Evolutionary conservation across 176 grass and related monocot genomes (phyloP), one percentile per base, ranked within the genome.

Genomic region (Raddia distichophylla): DNA sequence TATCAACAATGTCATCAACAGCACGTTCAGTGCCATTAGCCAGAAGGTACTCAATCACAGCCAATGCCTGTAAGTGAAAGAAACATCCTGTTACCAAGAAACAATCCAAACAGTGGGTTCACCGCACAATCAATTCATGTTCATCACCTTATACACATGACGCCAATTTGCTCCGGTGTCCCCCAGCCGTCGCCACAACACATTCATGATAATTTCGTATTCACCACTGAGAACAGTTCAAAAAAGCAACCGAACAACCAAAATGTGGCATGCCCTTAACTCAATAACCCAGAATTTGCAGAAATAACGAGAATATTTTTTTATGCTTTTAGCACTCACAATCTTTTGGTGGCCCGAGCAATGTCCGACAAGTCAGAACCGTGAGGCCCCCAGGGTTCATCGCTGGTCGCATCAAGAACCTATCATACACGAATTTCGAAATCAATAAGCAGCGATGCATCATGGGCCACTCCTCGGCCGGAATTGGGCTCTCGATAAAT

Each of bases 361-460:
- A 95, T 88, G 33, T 92, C 90, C 12, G 84, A 84, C 82, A 95
- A 81, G 50, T 86, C 82, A 15, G 90, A 95, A 7, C 93, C 93
- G 18, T 95, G 93, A 54, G 93, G 93, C 4, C 93, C 93, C 93
- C 93, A 95, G 0, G 90, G 87, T 73, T 95, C 93, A 16, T 95
- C 87, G 59, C 69, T 95, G 32, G 93, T 95, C 44, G 93, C 90
- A 83, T 95, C 93, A 60, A 95, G 90, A 77, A 92, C 93, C 93
- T 95, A 60, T 18, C 43, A 50, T 32, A 35, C 27, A 51, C 54
- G 75, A 66, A 62, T 40, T 32, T 72, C 55, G 57, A 11, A 82
- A 49, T 27, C 5, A 16, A 64, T 35, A 48, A 19, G 33, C 33
- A 71, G 33, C 8, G 20, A 42, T 49, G 56, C 69, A 53, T 27